Base-by-base conservation (phyloP, 352 stramenopile genomes). In the Albugo laibachii region DNA sequence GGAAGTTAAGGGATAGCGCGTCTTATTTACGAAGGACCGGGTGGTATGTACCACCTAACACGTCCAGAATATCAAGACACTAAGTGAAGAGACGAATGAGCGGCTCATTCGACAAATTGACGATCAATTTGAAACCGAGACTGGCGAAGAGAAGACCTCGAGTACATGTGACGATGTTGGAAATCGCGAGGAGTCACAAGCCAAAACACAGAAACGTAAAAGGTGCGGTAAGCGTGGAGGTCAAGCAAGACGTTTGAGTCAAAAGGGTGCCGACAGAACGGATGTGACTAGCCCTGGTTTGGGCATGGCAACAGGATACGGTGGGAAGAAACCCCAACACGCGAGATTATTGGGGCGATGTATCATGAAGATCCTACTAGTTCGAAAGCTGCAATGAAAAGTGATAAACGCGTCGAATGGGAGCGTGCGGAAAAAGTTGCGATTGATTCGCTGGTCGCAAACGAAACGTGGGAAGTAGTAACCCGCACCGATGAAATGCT, bases 1-100 rank as follows among this genome's bases (percentile, higher is more conserved):
- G 0, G 45, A 56, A 44, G 59, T 53, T 0, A 62, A 62, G 42
- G 56, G 52, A 11, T 62, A 37, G 39, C 21, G 24, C 4, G 48
- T 55, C 12, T 53, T 49, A n/a, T 15, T 16, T 59, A 1, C 50
- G 11, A 51, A 52, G 13, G 18, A 59, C 1, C 3, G 13, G 5
- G 39, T 53, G 10, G 50, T 58, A 10, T 47, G 43, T 14, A 53
- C 45, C 4, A 60, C 54, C 1, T 31, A 48, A 12, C 47, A 56
- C 44, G 16, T 62, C 20, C 13, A 39, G 1, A 42, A 50, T 11
- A 10, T 62, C 0, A 49, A 55, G 13, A 59, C 52, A 6, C 45
- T 62, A 2, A 34, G 44, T 1, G 40, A 45, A 0, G 16, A 48
- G 13, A 45, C 19, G 0, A 59, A 62, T 50, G 24, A 52, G 13